Evolutionary conservation across 257 asterid species (phyloP).

Genomic region (Nyctanthes arbortristis): DNA sequence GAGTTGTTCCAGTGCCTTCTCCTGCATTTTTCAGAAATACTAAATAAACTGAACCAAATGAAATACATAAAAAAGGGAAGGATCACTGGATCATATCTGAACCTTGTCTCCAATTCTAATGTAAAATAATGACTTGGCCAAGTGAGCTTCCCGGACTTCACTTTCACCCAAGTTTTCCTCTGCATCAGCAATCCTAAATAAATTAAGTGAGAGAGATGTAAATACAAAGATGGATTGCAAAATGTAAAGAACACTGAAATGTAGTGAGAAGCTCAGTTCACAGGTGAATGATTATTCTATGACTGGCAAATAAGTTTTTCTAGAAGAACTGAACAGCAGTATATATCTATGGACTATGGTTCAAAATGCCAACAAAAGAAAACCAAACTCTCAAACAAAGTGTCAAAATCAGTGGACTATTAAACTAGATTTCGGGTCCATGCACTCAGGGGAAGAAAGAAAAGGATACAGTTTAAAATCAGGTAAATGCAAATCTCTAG

Average conservation of each 20-base stretch:
- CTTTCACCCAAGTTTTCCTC: conserved; percentile 96
- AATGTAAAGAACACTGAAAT: no score
- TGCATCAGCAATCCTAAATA: conserved; percentile 82
- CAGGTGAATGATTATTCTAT: no score
- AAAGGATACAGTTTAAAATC: background rate
- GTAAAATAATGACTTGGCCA: conserved; percentile 78
- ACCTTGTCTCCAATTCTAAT: conserved; percentile 82
- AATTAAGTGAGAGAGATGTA: conserved; percentile 25
- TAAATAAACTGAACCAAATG: conserved; percentile 7
- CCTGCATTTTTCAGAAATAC: conserved; percentile 49
- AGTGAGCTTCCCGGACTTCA: conserved; percentile 96
- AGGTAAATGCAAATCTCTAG: background rate
- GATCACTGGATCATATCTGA: background rate
- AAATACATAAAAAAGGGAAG: background rate
- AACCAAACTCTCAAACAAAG: background rate
- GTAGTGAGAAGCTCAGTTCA: no score
- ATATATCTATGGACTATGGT: background rate
- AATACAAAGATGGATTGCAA: no score
- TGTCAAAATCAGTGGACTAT: background rate
- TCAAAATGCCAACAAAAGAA: background rate
- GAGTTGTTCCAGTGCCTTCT: conserved; percentile 93
- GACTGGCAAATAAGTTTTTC: background rate
- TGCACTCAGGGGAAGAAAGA: background rate
- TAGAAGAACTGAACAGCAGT: background rate
- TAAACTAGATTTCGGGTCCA: background rate